These are phyloP conservation scores for Claviceps sp. DNA, from an alignment of 2,329 filamentous ascomycete species.

Conservation along the genomic window DNA sequence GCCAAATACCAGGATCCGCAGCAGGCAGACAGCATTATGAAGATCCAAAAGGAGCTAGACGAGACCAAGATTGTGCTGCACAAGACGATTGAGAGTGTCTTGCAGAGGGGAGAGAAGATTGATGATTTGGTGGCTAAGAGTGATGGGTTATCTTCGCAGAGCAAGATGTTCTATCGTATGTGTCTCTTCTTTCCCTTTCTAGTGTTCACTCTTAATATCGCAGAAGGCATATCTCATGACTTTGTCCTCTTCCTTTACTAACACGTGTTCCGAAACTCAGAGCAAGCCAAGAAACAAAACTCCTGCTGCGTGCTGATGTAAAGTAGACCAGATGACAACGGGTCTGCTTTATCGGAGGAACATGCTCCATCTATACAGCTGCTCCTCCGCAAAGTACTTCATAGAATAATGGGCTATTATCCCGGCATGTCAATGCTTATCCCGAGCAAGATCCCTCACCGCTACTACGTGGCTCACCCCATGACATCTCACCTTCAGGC, in stretches of 20 bases:
- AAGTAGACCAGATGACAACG: not conserved
- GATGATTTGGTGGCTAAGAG: conserved; percentile 90
- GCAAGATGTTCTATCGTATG: conserved; percentile 94
- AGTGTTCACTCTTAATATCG: no score
- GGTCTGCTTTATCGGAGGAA: not conserved
- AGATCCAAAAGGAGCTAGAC: conserved; percentile 92
- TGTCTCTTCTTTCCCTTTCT: conserved; percentile 6
- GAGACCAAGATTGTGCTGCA: conserved; percentile 96
- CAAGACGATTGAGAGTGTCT: conserved; percentile 81
- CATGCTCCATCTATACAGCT: not conserved
- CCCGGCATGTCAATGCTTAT: not conserved
- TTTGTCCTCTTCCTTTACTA: not conserved
- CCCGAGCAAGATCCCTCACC: not conserved
- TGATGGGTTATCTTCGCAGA: conserved; percentile 76
- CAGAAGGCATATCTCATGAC: not conserved
- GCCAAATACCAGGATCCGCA: conserved; percentile 69
- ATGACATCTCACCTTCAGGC: not conserved
- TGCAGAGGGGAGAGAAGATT: conserved; percentile 93
- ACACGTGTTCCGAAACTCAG: conserved; percentile 15
- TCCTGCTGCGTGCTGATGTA: conserved; percentile 63
- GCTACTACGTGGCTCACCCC: not conserved
- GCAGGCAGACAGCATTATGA: conserved; percentile 83
- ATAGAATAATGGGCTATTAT: not conserved
- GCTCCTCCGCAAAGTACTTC: not conserved
- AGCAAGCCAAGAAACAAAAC: conserved; percentile 68